Conservation (phyloP, 176 grass and related monocot genomes). For the Miscanthus lutarioriparius region DNA sequence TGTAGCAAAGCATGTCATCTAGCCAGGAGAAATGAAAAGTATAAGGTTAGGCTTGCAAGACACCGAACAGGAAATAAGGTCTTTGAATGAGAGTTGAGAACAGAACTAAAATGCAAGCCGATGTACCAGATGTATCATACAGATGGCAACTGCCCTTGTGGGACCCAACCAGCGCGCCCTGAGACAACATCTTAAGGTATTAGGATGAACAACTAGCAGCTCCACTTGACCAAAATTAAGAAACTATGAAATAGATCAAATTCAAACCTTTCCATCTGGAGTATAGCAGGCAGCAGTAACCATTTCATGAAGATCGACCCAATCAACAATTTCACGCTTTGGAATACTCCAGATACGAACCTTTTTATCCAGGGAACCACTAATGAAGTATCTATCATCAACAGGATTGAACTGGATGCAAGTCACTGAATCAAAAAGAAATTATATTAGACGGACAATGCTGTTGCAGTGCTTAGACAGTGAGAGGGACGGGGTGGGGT, state of each 20-base stretch:
- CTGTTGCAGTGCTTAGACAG: neutral
- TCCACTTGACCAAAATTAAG: constrained; percentile 9
- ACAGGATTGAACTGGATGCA: constrained; percentile 99
- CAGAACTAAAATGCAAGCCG: constrained; percentile 13
- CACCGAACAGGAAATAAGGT: neutral
- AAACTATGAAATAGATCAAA: constrained; percentile 29
- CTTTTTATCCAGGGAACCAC: constrained; percentile 93
- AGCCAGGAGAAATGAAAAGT: constrained; percentile 22
- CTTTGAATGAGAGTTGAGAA: neutral
- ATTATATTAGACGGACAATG: constrained; percentile 3
- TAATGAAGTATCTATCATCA: constrained; percentile 99
- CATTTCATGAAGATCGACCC: constrained; percentile 98
- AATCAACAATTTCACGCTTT: constrained; percentile 92
- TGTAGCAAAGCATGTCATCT: constrained; percentile 92
- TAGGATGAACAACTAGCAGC: constrained; percentile 26
- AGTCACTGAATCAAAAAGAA: constrained; percentile 73
- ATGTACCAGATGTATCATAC: constrained; percentile 89
- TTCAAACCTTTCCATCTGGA: constrained; percentile 90
- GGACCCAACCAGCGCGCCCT: constrained; percentile 88
- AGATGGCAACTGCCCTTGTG: constrained; percentile 85
- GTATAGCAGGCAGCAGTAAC: constrained; percentile 95
- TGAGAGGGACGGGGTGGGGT: neutral
- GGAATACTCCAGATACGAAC: constrained; percentile 97
- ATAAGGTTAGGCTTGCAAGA: constrained; percentile 8
- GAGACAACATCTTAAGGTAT: constrained; percentile 39